Conservation (phyloP, 257 asterid genomes). For the Solanum pinnatisectum region DNA sequence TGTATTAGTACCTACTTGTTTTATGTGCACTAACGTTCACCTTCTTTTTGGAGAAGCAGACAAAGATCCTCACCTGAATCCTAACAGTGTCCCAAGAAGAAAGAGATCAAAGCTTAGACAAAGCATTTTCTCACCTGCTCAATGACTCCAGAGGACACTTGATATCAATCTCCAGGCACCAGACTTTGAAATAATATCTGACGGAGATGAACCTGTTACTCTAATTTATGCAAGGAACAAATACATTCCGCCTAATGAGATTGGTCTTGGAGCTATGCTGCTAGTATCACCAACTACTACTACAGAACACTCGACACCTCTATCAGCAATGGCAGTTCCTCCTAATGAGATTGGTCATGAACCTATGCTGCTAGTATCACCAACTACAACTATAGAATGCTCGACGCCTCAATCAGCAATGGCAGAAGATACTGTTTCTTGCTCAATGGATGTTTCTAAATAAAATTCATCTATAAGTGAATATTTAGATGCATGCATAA, state of each 20-base stretch:
- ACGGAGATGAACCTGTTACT: conserved; percentile 7
- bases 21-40: not conserved
- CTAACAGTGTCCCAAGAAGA: conserved; percentile 11
- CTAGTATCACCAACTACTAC: not conserved
- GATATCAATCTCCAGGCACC: not conserved
- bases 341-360: conserved; percentile 52
- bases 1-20: not conserved
- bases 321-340: not conserved
- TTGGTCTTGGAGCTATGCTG: conserved; percentile 38
- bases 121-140: conserved; percentile 14
- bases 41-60: not conserved
- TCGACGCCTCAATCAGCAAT: too few species aligned
- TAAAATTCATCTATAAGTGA: not conserved
- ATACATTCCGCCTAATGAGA: conserved; percentile 30
- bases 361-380: conserved; percentile 11
- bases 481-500: not conserved
- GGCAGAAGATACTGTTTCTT: not conserved
- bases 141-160: conserved; percentile 20
- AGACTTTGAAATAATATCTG: not conserved
- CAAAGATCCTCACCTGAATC: conserved; percentile 9
- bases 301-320: too few species aligned
- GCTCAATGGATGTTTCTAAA: not conserved
- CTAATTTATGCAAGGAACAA: conserved; percentile 18
- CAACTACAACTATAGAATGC: not conserved
- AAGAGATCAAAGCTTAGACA: conserved; percentile 31